phyloP scores from a whole-genome alignment of 257 asterid species.

The Rauvolfia tetraphylla region DNA sequence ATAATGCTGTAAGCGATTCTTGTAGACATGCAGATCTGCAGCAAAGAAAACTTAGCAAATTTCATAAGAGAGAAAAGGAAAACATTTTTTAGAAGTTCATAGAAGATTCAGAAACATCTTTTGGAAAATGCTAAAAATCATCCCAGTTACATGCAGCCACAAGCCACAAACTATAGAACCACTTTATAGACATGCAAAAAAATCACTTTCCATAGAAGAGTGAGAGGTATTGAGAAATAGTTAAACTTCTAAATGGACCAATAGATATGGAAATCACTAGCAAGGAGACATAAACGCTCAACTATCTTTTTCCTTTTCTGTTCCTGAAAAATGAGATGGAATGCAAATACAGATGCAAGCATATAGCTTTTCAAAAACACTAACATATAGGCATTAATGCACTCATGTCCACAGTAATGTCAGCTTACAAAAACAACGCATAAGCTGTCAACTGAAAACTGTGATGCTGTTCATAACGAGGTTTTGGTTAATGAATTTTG shows the following conservation, averaged over 20 bases:
- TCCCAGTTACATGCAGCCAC: background rate
- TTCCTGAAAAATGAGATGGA: background rate
- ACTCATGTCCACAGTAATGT: too few relatives aligned
- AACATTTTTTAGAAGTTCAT: background rate
- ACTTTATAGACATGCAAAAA: background rate
- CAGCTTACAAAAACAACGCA: too few relatives aligned
- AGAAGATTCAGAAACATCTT: background rate
- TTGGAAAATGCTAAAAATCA: background rate
- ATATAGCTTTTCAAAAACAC: too few relatives aligned
- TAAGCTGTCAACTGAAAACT: too few relatives aligned
- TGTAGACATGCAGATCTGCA: conserved; percentile 33
- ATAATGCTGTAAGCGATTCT: conserved; percentile 62
- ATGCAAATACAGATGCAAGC: background rate
- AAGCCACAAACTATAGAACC: background rate
- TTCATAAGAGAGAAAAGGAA: background rate
- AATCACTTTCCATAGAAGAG: background rate
- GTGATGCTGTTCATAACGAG: too few relatives aligned
- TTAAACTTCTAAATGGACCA: background rate
- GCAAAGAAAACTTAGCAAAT: background rate
- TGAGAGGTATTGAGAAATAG: background rate
- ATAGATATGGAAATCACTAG: background rate
- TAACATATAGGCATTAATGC: too few relatives aligned
- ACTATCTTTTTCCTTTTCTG: background rate
- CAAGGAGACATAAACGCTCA: background rate
- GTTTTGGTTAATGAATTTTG: too few relatives aligned